A percentile compares a stretch with the other conserved stretches of the same genome.
These are phyloP conservation scores for Thinopyrum obtusiflorum DNA, from an alignment of 202 grass and related monocot genomes.

Conservation along the genomic window DNA sequence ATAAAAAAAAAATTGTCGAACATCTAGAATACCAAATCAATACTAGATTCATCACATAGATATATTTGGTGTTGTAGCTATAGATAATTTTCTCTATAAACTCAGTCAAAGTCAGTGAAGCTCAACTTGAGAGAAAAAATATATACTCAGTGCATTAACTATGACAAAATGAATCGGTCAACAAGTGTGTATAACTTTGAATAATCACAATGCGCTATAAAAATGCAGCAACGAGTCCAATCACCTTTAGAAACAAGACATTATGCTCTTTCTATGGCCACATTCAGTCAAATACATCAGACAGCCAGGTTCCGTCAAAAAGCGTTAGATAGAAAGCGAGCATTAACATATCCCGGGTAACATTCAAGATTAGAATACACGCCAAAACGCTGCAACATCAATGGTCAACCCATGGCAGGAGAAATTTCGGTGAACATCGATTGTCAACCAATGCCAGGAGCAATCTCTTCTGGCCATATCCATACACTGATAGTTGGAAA, in stretches of 20 bases:
- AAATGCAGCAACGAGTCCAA: background rate
- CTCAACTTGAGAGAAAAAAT: background rate
- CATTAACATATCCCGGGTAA: background rate
- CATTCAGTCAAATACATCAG: background rate
- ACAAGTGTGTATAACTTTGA: background rate
- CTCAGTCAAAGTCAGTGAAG: background rate
- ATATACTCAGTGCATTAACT: too few relatives aligned
- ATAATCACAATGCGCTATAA: background rate
- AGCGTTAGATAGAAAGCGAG: background rate
- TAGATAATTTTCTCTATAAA: background rate
- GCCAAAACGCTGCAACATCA: background rate
- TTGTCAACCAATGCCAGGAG: background rate
- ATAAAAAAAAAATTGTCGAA: too few relatives aligned
- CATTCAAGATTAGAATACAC: background rate
- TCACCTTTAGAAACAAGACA: background rate
- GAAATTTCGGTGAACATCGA: constrained; percentile 2
- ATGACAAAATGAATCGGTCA: too few relatives aligned
- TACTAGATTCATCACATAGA: too few relatives aligned
- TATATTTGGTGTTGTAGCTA: background rate
- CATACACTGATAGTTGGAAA: background rate
- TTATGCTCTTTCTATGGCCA: background rate
- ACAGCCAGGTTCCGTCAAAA: background rate
- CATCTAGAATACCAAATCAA: too few relatives aligned
- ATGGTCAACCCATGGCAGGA: too few relatives aligned
- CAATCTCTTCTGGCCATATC: background rate